A percentile compares a stretch with the other conserved stretches of the same genome.
phyloP scores from a whole-genome alignment of 352 stramenopile species.

The Phytophthora pluvialis region DNA sequence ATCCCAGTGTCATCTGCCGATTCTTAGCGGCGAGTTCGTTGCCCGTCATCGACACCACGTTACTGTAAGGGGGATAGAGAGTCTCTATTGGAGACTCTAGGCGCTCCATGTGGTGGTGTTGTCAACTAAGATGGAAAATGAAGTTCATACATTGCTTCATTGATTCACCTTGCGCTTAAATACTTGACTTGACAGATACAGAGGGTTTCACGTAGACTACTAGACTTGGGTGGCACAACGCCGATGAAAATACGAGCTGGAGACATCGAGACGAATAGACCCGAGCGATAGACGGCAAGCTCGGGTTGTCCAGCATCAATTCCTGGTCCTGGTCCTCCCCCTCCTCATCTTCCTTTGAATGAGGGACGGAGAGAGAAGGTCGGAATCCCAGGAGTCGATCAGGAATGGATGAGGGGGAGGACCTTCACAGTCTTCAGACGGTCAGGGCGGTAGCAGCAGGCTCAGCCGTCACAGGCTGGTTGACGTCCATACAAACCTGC shows the following conservation, averaged over 20 bases:
- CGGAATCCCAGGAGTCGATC: conserved; percentile 15
- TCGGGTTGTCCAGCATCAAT: conserved; percentile 13
- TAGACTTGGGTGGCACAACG: conserved; percentile 34
- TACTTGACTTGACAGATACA: conserved; percentile 34
- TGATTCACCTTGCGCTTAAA: conserved; percentile 22
- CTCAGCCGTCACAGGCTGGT: conserved; percentile 3
- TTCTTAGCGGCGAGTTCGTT: conserved; percentile 5
- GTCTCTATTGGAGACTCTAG: neutral
- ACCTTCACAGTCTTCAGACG: conserved; percentile 14
- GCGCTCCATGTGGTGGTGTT: neutral
- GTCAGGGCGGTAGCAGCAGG: conserved; percentile 9
- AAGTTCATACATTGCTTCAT: conserved; percentile 26
- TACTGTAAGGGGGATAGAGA: conserved; percentile 10
- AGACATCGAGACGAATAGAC: conserved; percentile 40
- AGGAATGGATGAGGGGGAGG: neutral
- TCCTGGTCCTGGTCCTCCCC: conserved; percentile 27
- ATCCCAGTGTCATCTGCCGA: conserved; percentile 18
- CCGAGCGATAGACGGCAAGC: conserved; percentile 18
- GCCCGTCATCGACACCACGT: conserved; percentile 10
- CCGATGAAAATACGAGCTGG: conserved; percentile 30
- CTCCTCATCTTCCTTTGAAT: conserved; percentile 48
- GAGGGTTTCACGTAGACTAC: conserved; percentile 21
- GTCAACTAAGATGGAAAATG: neutral
- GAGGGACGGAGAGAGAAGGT: conserved; percentile 40
- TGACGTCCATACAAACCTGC: conserved; percentile 41